Percentiles rank a stretch among this genome's conserved stretches.
Conservation (phyloP, 306 rosid species). For the Calophaca sinica region DNA sequence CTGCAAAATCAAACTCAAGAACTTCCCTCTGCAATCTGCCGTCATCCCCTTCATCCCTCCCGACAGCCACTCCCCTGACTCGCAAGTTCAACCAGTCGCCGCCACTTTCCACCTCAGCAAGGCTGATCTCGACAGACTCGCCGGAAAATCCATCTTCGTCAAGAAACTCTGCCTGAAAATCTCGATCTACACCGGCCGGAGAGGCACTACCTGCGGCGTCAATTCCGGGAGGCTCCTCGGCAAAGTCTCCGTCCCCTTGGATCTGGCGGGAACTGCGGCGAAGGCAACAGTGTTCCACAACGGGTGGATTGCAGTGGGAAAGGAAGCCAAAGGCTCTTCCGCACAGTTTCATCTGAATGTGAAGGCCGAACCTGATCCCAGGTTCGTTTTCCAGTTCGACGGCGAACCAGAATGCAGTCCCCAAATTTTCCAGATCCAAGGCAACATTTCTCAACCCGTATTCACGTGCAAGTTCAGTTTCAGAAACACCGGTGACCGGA, state of each 20-base stretch:
- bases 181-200: constrained; percentile 66
- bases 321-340: constrained; percentile 56
- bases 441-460: constrained; percentile 72
- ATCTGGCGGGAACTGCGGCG: constrained; percentile 58
- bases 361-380: constrained; percentile 72
- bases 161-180: constrained; percentile 59
- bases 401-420: constrained; percentile 86
- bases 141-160: constrained; percentile 57
- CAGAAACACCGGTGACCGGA: constrained; percentile 67
- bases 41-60: constrained; percentile 65
- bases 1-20: constrained; percentile 73
- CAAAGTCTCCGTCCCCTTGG: constrained; percentile 59
- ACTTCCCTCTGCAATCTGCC: constrained; percentile 66
- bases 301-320: constrained; percentile 75
- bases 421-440: constrained; percentile 77
- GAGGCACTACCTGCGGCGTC: constrained; percentile 71
- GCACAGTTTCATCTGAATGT: constrained; percentile 81
- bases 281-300: constrained; percentile 59
- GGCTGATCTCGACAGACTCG: constrained; percentile 57
- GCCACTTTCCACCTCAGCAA: constrained; percentile 74
- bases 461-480: constrained; percentile 81
- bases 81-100: constrained; percentile 52
- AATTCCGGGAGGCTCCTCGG: constrained; percentile 66
- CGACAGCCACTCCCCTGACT: constrained; percentile 54
- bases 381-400: constrained; percentile 79